Evolutionary conservation across 495 filamentous ascomycete genomes (phyloP).

Genomic region (Trichoderma parareesei): DNA sequence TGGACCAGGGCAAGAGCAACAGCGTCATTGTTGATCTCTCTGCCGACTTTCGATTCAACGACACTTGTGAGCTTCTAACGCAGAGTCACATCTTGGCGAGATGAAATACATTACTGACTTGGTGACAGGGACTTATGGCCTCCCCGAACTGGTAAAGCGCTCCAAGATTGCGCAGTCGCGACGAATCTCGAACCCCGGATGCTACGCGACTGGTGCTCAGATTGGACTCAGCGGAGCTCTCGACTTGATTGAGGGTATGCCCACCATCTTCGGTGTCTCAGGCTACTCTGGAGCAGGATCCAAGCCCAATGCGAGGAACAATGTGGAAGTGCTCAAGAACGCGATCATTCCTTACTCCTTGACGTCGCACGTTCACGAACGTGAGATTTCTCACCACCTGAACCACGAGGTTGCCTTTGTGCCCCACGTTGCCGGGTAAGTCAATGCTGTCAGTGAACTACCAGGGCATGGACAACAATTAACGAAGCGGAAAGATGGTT

Average conservation of each 20-base stretch:
- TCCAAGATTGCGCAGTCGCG: slow-evolving; percentile 72
- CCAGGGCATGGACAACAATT: not conserved
- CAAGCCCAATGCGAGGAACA: slow-evolving; percentile 93
- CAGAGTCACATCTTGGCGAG: too few species aligned
- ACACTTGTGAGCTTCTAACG: too few species aligned
- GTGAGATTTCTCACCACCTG: slow-evolving; percentile 75
- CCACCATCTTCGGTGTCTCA: slow-evolving; percentile 85
- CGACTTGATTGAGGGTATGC: slow-evolving; percentile 67
- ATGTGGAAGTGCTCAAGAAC: slow-evolving; percentile 75
- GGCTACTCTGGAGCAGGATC: slow-evolving; percentile 96
- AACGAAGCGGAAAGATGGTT: slow-evolving; percentile 53
- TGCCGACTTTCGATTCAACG: slow-evolving; percentile 92
- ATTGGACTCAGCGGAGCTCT: slow-evolving; percentile 81
- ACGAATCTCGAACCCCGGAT: slow-evolving; percentile 89
- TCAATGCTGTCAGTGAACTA: not conserved
- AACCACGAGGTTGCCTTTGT: slow-evolving; percentile 76
- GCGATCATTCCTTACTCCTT: slow-evolving; percentile 91
- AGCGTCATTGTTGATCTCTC: slow-evolving; percentile 88
- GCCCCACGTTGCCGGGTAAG: slow-evolving; percentile 50
- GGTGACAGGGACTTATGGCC: slow-evolving; percentile 65
- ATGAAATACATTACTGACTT: not conserved
- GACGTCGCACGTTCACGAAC: slow-evolving; percentile 94
- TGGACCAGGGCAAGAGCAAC: slow-evolving; percentile 54
- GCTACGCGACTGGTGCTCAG: slow-evolving; percentile 96
- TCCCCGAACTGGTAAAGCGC: slow-evolving; percentile 79